Percentiles rank a stretch among this genome's conserved stretches.
phyloP scores from a whole-genome alignment of 1,284 basidiomycete species.

The Tylopilus sp. region DNA sequence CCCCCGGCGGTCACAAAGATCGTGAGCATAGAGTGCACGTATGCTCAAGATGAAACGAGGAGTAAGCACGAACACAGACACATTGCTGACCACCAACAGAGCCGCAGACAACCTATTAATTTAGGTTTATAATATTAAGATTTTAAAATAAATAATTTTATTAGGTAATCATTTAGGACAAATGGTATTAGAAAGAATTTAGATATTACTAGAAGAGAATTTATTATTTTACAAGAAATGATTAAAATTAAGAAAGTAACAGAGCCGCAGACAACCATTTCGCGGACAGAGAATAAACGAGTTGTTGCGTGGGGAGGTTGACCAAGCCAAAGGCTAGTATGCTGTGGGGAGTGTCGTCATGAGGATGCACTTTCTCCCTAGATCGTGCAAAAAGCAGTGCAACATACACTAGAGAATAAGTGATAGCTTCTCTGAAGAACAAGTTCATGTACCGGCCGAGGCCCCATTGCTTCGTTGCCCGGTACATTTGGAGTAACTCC shows the following conservation, averaged over 20 bases:
- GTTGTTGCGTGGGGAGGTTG: background rate
- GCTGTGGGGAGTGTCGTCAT: background rate
- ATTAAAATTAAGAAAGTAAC: too few species aligned
- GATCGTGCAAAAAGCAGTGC: background rate
- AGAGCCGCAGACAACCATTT: background rate
- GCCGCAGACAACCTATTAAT: too few species aligned
- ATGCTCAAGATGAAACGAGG: conserved; percentile 11
- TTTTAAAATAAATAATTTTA: too few species aligned
- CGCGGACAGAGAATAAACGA: background rate
- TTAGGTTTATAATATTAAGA: too few species aligned
- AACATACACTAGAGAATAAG: background rate
- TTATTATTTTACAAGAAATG: too few species aligned
- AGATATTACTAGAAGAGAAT: too few species aligned
- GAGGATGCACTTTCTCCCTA: background rate
- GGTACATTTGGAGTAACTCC: background rate
- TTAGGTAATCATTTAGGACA: too few species aligned
- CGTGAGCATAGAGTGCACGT: conserved; percentile 3
- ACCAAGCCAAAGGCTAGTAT: background rate
- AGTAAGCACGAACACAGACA: conserved; percentile 4
- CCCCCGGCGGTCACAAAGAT: background rate
- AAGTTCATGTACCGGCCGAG: background rate
- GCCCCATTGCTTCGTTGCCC: background rate
- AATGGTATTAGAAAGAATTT: too few species aligned
- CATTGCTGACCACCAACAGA: background rate
- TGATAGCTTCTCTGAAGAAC: background rate